A percentile compares a stretch with the other conserved stretches of the same genome.
Evolutionary conservation across 2,329 filamentous ascomycete species (phyloP).

Genomic region (Mariannaea sp.): DNA sequence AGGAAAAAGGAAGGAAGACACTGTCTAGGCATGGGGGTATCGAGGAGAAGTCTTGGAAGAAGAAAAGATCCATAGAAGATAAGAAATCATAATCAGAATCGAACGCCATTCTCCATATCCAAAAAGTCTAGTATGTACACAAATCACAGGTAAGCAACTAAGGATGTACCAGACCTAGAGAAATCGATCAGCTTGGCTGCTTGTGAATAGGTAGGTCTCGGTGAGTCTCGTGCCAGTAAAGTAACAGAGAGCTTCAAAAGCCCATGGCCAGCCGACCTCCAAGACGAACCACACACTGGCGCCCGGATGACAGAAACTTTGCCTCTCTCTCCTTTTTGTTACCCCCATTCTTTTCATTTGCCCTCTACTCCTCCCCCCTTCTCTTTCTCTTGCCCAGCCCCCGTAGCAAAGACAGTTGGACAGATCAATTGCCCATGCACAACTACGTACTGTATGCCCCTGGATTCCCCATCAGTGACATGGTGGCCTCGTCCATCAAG

Average conservation of each 20-base stretch:
- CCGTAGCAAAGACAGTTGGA: neutral
- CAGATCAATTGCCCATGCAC: neutral
- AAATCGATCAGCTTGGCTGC: no score
- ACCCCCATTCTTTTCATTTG: neutral
- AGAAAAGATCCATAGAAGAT: neutral
- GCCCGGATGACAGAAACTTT: neutral
- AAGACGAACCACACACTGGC: neutral
- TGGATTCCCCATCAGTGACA: constrained; percentile 11
- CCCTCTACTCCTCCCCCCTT: neutral
- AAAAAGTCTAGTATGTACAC: no score
- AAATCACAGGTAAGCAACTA: no score
- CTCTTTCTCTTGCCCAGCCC: constrained; percentile 1
- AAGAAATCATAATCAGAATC: no score
- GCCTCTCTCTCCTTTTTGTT: neutral
- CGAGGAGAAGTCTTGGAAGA: neutral
- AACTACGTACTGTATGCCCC: neutral
- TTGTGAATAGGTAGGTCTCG: no score
- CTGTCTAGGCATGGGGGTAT: no score
- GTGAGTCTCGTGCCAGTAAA: no score
- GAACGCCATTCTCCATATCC: no score
- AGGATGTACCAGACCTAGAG: no score
- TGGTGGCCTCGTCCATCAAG: constrained; percentile 11
- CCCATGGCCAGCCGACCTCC: neutral
- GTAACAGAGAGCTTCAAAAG: no score
- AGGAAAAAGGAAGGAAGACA: no score